A percentile compares a stretch with the other conserved stretches of the same genome.
Conservation (phyloP, 129 eudicot species). For the Apium graveolens region DNA sequence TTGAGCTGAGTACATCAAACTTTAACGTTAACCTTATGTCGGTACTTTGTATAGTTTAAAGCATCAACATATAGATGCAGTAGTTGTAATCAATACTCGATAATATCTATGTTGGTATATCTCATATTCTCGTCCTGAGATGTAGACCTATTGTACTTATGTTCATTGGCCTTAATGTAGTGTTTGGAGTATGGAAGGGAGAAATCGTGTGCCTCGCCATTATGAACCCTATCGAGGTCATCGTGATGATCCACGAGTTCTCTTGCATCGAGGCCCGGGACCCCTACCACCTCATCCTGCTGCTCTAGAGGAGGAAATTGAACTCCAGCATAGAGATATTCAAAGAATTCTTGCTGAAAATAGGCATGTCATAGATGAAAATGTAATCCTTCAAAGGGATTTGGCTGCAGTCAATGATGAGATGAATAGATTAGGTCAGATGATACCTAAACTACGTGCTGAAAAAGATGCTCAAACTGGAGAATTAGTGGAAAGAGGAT, state of each 20-base stretch:
- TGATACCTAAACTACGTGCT: conserved; percentile 60
- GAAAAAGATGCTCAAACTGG: conserved; percentile 56
- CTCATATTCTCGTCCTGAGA: neutral
- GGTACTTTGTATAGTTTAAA: neutral
- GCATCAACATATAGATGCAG: neutral
- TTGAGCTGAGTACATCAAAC: neutral
- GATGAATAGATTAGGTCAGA: conserved; percentile 57
- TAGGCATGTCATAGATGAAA: conserved; percentile 63
- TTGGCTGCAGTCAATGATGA: conserved; percentile 63
- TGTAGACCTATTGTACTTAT: neutral
- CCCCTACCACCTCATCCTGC: conserved; percentile 24
- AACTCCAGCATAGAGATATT: conserved; percentile 68
- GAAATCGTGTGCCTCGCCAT: neutral
- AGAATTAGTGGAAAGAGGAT: conserved; percentile 63
- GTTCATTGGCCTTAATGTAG: neutral
- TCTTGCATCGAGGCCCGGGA: neutral
- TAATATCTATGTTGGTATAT: neutral
- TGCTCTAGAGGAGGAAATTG: conserved; percentile 75
- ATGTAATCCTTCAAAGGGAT: conserved; percentile 55
- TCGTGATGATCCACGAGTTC: conserved; percentile 11
- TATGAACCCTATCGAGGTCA: conserved; percentile 9
- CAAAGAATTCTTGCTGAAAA: conserved; percentile 61
- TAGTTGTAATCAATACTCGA: neutral
- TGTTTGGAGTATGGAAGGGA: neutral
- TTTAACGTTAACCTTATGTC: neutral